Evolutionary conservation across 305 asterid genomes (phyloP).

Genomic region (Fraxinus paxiana): DNA sequence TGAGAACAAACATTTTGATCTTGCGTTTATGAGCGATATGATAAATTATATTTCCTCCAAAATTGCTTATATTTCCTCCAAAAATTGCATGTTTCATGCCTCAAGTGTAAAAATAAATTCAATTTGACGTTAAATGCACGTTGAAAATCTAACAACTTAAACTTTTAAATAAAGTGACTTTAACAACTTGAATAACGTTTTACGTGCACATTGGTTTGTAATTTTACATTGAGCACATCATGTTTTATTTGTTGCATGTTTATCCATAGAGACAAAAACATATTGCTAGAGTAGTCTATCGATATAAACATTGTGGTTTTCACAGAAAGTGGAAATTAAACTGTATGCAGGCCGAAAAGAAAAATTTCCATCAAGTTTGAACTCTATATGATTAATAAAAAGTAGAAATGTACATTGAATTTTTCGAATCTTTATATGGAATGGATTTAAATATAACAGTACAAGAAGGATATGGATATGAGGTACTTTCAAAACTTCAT

Average conservation of each 20-base stretch:
- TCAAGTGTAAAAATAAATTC: neutral
- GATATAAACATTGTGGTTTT: neutral
- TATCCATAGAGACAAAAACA: neutral
- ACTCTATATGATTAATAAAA: neutral
- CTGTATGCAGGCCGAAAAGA: neutral
- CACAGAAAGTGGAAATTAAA: neutral
- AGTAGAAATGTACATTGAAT: neutral
- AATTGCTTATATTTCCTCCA: neutral
- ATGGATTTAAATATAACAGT: neutral
- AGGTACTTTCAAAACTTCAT: neutral
- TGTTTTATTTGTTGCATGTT: neutral
- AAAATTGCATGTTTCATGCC: neutral
- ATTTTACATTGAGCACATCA: neutral
- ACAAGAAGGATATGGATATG: neutral
- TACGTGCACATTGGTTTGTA: neutral
- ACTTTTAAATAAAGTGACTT: neutral
- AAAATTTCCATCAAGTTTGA: neutral
- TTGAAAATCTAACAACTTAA: neutral
- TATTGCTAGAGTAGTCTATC: neutral
- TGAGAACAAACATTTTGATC: neutral
- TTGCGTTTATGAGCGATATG: neutral
- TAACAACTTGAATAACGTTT: neutral
- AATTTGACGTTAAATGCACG: neutral
- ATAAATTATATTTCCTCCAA: neutral
- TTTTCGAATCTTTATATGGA: neutral